Evolutionary conservation across 2,329 filamentous ascomycete species (phyloP), one percentile per base, ranked within the genome.

Genomic region (Microdochium nivale): DNA sequence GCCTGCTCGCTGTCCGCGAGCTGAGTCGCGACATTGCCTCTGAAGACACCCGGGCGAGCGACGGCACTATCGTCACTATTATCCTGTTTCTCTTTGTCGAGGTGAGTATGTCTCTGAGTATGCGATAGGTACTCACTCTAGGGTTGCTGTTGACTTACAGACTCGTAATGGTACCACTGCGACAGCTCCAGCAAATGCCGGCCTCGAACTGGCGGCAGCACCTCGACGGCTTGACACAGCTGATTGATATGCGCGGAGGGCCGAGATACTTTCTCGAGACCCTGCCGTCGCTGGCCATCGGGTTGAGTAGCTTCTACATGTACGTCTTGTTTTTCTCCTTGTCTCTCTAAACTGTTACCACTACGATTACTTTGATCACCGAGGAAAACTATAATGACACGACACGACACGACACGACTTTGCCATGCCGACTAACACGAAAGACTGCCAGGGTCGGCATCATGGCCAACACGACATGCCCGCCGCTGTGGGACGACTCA

Each of bases 51-150:
- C 49, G 59, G 9, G 55, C 52, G 7, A 57, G 53, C 14, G 57
- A 67, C 53, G 47, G 47, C 16, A 59, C 65, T 2, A 56, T 69
- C 43, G 55, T 60, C 16, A 59, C 60, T 23, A 62, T 65, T 13
- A 37, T 66, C 2, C 59, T 60, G 24, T 51, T 68, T 24, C 21
- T 44, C 3, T 44, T 44, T 44, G 40, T 44, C 40, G 40, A 44
- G 40, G 40, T 44, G 3, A 44, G n/a, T 44, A 23, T 44, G 9
- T 19, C n/a, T n/a, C n/a, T n/a, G n/a, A n/a, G n/a, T n/a, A n/a
- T n/a, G 19, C 5, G 33, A 19, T 7, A 16, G 4, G n/a, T 37
- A 19, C 14, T 9, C 7, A 4, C 16, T 37, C 13, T 16, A 14
- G 14, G n/a, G 7, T 9, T 5, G 33, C 13, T 14, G 33, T 5